phyloP scores from a whole-genome alignment of 768 basidiomycete genomes.

The Russula foetens region DNA sequence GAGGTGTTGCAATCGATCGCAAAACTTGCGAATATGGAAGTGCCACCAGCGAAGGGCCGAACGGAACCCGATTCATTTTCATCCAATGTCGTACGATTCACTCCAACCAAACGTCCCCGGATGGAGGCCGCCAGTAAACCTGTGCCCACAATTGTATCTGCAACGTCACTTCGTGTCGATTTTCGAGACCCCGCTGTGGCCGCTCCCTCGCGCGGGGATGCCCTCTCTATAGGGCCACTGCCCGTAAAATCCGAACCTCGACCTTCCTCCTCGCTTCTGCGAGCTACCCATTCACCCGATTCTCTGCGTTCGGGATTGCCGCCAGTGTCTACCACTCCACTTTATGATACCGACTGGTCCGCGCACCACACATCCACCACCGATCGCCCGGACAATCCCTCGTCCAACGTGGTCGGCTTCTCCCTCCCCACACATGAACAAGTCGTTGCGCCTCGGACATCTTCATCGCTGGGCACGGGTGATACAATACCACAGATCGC shows the following conservation, averaged over 20 bases:
- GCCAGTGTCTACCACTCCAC: not conserved
- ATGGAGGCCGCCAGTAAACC: not conserved
- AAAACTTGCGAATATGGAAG: not conserved
- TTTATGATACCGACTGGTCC: not conserved
- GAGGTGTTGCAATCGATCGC: not conserved
- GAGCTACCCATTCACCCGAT: not conserved
- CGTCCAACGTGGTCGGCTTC: not conserved
- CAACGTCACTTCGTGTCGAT: not conserved
- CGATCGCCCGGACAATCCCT: not conserved
- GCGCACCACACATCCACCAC: not conserved
- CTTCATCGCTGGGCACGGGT: not conserved
- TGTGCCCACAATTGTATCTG: not conserved
- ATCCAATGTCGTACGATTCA: not conserved
- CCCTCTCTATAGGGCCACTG: not conserved
- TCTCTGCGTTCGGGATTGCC: too few relatives aligned
- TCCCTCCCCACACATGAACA: not conserved
- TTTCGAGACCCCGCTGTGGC: not conserved
- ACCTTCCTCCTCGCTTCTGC: not conserved
- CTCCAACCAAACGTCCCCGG: not conserved
- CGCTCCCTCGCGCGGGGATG: not conserved
- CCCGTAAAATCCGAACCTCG: not conserved
- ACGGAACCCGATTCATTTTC: not conserved
- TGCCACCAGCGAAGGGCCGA: not conserved
- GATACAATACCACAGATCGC: not conserved
- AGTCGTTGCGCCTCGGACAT: not conserved